Evolutionary conservation across 192 early-diverging fungal species (phyloP), one percentile per base, ranked within the genome.

Genomic region (Ramicandelaber brevisporus): DNA sequence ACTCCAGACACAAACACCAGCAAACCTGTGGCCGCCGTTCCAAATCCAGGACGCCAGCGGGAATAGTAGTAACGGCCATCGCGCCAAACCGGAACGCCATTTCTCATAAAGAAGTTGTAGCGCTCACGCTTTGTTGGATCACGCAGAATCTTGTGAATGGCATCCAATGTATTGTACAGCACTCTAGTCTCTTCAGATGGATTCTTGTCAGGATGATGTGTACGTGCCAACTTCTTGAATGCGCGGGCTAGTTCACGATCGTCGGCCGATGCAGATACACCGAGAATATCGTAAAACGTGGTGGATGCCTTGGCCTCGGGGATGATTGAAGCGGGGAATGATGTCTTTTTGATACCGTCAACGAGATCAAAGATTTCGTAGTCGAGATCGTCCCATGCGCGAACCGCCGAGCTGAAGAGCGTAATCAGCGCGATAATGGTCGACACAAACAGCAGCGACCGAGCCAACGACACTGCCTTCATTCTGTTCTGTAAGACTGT

Each of bases 291-390:
- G 42, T 76, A 80, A 58, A 73, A 76, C 46, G 30, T 50, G 30
- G 32, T 51, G 30, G 32, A 68, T 7, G 20, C 53, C 56, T 58
- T 46, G 38, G 46, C n/a, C n/a, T n/a, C n/a, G n/a, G n/a, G n/a
- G n/a, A n/a, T n/a, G n/a, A n/a, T n/a, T n/a, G n/a, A n/a, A n/a
- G n/a, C n/a, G n/a, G n/a, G n/a, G n/a, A n/a, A n/a, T n/a, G n/a
- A n/a, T n/a, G n/a, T 61, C 30, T 52, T 59, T 41, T 72, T 69
- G 27, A 80, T 46, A 17, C 63, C 61, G 46, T 80, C 76, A 21
- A 70, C 63, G 31, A 80, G 63, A 56, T 76, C 73, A 49, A 80
- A 80, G 35, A 80, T 80, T 43, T 76, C 73, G 45, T 72, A 69
- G 43, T 80, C 76, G 12, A 60, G 61, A 56, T 60, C 37, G 36